Percentiles rank a stretch among this genome's conserved stretches.
Evolutionary conservation across 2,329 filamentous ascomycete species (phyloP).

Genomic region (Alternaria ethzedia): DNA sequence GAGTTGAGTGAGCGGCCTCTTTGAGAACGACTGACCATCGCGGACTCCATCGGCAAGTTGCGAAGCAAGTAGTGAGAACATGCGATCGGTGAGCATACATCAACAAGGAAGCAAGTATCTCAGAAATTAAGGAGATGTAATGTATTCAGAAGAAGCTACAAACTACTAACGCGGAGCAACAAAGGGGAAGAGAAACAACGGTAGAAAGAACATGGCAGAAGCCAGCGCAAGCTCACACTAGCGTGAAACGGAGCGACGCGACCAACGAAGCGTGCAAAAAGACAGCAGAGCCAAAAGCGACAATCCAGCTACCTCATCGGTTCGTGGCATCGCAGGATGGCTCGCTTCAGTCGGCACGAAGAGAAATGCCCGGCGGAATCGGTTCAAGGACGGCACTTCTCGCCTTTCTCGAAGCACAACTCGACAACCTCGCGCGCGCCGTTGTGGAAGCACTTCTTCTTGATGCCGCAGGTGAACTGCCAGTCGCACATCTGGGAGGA

Average conservation of each 20-base stretch:
- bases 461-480: conserved; percentile 15
- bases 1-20: background rate
- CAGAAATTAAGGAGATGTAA: background rate
- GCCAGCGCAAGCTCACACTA: background rate
- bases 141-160: background rate
- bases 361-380: background rate
- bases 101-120: background rate
- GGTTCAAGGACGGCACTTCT: conserved; percentile 2
- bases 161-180: background rate
- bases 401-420: conserved; percentile 13
- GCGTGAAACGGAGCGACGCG: background rate
- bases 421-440: conserved; percentile 5
- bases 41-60: background rate
- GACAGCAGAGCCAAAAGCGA: background rate
- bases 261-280: background rate
- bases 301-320: background rate
- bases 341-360: background rate
- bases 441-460: conserved; percentile 14
- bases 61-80: background rate
- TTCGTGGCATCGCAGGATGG: background rate
- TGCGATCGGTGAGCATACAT: background rate
- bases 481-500: conserved; percentile 7
- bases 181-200: background rate
- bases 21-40: background rate
- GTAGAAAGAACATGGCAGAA: background rate